Base-by-base conservation (phyloP, 2,329 filamentous ascomycete species). In the Rutstroemia sp. region DNA sequence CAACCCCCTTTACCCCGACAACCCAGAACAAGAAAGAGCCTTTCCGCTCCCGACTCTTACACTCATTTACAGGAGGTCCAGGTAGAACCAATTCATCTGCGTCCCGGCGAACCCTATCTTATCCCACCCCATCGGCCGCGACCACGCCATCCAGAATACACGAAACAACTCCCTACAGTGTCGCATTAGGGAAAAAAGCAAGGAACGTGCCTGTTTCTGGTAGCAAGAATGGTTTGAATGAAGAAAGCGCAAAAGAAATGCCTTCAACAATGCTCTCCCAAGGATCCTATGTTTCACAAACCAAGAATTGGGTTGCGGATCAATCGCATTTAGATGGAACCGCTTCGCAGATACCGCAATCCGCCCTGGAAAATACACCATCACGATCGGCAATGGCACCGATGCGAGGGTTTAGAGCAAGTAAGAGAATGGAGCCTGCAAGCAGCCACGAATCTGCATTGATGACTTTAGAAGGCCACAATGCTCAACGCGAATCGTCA, bases 321-420 rank as follows among this genome's bases (percentile, higher is more conserved):
- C 66, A 68, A 56, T 61, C 59, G n/a, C 57, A 56, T 30, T 18
- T 56, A 41, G 54, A 56, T 47, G 49, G 37, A 34, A 47, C 18
- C 21, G 52, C n/a, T 16, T 39, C 54, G 1, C 49, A 55, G 30
- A n/a, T 49, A 25, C 53, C 53, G 14, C 53, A 21, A 19, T 58
- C 37, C 51, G 58, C 46, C 19, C 55, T 18, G 27, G 52, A 46
- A 46, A 58, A 61, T 52, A 46, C 52, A 9, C 57, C 57, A 27
- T 55, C 61, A 49, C 60, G 62, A 46, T 60, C 66, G 30, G 25
- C 62, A 23, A 65, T 66, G 41, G 61, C 62, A 50, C 67, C 67
- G 9, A 65, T 68, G 51, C 63, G 66, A 41, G 62, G 60, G 25
- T 63, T 67, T 58, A 67, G 64, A n/a, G 60, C 58, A 14, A 63